Evolutionary conservation across 2,329 filamentous ascomycete genomes (phyloP).

Genomic region (Pseudonectria buxi): DNA sequence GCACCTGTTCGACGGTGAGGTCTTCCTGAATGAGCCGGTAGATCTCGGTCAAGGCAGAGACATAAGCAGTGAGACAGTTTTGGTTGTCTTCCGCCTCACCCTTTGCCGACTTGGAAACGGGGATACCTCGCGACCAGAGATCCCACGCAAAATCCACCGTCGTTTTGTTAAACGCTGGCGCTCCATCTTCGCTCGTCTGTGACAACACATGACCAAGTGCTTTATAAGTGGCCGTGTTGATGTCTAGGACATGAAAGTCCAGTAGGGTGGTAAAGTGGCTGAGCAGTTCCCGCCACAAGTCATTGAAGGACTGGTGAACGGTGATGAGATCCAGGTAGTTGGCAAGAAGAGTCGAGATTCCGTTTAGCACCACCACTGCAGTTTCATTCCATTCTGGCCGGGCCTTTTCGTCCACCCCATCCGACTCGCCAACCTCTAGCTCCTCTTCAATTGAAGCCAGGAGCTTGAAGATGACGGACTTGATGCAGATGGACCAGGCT

Average conservation of each 20-base stretch:
- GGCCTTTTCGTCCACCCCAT: constrained; percentile 34
- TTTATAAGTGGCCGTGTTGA: constrained; percentile 65
- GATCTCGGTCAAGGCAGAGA: constrained; percentile 66
- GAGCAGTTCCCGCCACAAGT: constrained; percentile 70
- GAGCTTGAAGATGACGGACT: constrained; percentile 73
- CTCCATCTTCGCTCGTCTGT: constrained; percentile 37
- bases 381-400: constrained; percentile 65
- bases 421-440: constrained; percentile 34
- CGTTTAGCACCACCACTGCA: constrained; percentile 65
- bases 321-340: constrained; percentile 70
- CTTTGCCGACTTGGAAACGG: constrained; percentile 33
- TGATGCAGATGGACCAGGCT: constrained; percentile 78
- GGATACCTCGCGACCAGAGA: constrained; percentile 63
- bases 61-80: constrained; percentile 77
- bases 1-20: constrained; percentile 55
- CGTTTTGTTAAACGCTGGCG: constrained; percentile 38
- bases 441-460: constrained; percentile 61
- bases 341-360: constrained; percentile 65
- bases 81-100: constrained; percentile 59
- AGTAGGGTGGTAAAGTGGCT: constrained; percentile 59
- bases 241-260: constrained; percentile 57
- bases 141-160: constrained; percentile 60
- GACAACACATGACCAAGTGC: constrained; percentile 59
- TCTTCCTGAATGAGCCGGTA: constrained; percentile 66
- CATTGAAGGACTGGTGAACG: constrained; percentile 57